Conservation (phyloP, 345 rosid genomes). For the Angophora floribunda region DNA sequence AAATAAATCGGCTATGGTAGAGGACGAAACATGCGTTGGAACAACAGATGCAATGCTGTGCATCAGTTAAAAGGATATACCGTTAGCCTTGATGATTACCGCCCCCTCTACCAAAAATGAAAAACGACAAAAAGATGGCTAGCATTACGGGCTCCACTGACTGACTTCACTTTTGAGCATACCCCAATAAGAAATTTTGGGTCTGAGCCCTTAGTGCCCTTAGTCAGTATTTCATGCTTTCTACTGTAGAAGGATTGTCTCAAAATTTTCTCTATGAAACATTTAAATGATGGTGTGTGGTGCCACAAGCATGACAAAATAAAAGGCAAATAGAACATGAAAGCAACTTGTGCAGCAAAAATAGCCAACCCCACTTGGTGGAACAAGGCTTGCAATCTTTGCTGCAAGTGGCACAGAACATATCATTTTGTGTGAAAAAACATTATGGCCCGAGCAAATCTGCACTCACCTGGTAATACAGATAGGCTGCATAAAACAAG, state of each 20-base stretch:
- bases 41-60: not conserved
- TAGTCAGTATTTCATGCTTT: not conserved
- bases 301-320: not conserved
- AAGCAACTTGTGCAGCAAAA: not conserved
- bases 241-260: not conserved
- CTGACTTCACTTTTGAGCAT: not conserved
- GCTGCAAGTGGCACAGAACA: not conserved
- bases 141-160: not conserved
- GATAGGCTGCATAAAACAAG: slow-evolving; percentile 81
- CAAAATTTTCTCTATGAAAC: not conserved
- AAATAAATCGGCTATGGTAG: not conserved
- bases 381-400: not conserved
- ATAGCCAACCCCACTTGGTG: not conserved
- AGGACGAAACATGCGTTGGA: not conserved
- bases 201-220: not conserved
- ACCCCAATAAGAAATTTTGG: not conserved
- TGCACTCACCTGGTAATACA: slow-evolving; percentile 79
- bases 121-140: not conserved
- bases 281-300: not conserved
- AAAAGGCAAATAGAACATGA: not conserved
- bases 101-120: not conserved
- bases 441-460: not conserved
- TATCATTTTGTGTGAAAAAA: not conserved
- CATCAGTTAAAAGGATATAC: not conserved
- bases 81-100: not conserved